These are phyloP conservation scores for Phytophthora citricola DNA, from an alignment of 352 stramenopile genomes.

Conservation along the genomic window DNA sequence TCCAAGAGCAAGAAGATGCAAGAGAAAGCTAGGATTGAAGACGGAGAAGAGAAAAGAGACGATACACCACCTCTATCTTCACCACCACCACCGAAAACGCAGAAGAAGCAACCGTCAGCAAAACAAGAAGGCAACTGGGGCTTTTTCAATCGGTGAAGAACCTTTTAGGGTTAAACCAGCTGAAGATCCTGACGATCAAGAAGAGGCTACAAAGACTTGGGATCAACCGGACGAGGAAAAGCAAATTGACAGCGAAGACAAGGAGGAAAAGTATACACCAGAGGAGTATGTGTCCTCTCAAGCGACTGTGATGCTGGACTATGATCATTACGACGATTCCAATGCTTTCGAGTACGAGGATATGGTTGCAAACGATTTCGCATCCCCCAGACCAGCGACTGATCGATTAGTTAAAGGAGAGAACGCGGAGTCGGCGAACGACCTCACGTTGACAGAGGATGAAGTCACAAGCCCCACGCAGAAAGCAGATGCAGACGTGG, in stretches of 20 bases:
- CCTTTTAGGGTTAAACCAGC: neutral
- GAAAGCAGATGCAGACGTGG: no score
- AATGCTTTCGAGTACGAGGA: conserved; percentile 47
- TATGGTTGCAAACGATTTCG: conserved; percentile 19
- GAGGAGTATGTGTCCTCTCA: conserved; percentile 37
- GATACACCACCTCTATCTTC: neutral
- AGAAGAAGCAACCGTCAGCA: conserved; percentile 12
- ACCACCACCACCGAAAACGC: neutral
- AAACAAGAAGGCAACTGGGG: no score
- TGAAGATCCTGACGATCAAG: conserved; percentile 8
- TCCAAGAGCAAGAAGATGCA: neutral
- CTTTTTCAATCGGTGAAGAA: no score
- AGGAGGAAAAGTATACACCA: conserved; percentile 17
- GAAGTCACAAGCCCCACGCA: no score
- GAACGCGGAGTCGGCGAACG: neutral
- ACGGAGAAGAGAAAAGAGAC: neutral
- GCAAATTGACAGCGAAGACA: conserved; percentile 10
- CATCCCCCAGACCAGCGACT: conserved; percentile 8
- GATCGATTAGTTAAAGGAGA: neutral
- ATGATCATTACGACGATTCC: conserved; percentile 37
- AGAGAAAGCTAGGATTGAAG: conserved; percentile 10
- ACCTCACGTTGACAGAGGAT: no score
- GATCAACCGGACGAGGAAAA: conserved; percentile 14
- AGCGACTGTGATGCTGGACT: conserved; percentile 34
- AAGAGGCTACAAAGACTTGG: conserved; percentile 17